Evolutionary conservation across 1,139 yeast species (phyloP).

Genomic region (Torulaspora pretoriensis): DNA sequence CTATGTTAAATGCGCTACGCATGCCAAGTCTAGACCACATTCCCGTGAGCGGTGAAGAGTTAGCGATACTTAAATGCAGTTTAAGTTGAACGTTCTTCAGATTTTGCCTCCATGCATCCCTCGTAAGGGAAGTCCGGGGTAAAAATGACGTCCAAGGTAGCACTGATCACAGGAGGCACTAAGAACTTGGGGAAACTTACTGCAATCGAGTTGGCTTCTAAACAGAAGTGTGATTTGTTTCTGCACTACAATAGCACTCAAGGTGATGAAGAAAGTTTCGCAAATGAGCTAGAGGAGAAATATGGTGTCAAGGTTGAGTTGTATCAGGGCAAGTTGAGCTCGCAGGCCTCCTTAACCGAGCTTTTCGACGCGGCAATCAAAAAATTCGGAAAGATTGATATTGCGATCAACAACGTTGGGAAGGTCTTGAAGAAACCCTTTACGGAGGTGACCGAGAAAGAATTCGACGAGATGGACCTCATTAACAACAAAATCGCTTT

Average conservation of each 20-base stretch:
- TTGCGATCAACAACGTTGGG: slow-evolving; percentile 65
- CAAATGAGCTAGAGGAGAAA: slow-evolving; percentile 38
- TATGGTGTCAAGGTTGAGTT: slow-evolving; percentile 44
- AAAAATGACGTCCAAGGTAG: slow-evolving; percentile 46
- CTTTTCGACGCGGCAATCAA: slow-evolving; percentile 47
- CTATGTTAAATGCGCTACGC: too few species aligned
- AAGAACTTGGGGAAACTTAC: slow-evolving; percentile 61
- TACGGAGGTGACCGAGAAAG: slow-evolving; percentile 47
- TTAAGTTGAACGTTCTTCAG: too few species aligned
- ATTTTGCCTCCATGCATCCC: too few species aligned
- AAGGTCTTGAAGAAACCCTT: slow-evolving; percentile 60
- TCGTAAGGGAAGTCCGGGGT: too few species aligned
- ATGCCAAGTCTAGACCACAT: too few species aligned
- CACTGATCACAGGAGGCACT: slow-evolving; percentile 60
- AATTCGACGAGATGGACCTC: slow-evolving; percentile 51
- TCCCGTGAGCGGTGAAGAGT: too few species aligned
- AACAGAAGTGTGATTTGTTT: slow-evolving; percentile 52
- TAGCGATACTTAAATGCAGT: too few species aligned
- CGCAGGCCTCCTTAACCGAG: slow-evolving; percentile 42
- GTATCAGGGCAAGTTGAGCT: slow-evolving; percentile 46
- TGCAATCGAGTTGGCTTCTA: slow-evolving; percentile 52
- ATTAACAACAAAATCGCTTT: slow-evolving; percentile 59
- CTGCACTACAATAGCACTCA: slow-evolving; percentile 52
- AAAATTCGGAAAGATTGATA: slow-evolving; percentile 48
- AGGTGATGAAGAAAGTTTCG: slow-evolving; percentile 41